Evolutionary conservation across 2,329 filamentous ascomycete species (phyloP).

Genomic region (Ophiostoma perfectum): DNA sequence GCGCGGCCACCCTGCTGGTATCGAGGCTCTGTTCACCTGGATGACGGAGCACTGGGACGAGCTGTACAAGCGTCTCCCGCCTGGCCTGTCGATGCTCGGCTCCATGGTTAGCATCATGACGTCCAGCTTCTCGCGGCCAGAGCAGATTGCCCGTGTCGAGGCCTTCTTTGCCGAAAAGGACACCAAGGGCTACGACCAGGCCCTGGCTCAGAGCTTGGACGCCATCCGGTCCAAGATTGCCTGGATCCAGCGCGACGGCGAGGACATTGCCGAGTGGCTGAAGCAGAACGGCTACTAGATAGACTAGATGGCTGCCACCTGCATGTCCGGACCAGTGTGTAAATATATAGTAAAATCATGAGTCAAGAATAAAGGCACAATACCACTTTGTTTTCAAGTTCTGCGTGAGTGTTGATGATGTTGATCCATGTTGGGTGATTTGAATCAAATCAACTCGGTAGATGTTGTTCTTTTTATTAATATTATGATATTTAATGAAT

Average conservation of each 20-base stretch:
- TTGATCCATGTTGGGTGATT: too few species aligned
- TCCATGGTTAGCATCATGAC: conserved; percentile 78
- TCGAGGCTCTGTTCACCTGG: conserved; percentile 76
- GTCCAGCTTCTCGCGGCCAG: conserved; percentile 68
- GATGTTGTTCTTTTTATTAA: too few species aligned
- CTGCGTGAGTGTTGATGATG: not conserved
- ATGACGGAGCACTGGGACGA: conserved; percentile 84
- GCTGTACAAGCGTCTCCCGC: conserved; percentile 73
- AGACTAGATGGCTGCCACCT: not conserved
- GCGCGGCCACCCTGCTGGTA: conserved; percentile 69
- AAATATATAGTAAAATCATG: not conserved
- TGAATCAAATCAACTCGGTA: too few species aligned
- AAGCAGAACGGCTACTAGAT: conserved; percentile 34
- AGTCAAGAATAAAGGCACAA: not conserved
- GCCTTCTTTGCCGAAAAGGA: conserved; percentile 76
- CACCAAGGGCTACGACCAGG: conserved; percentile 79
- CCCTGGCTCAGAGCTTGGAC: conserved; percentile 84
- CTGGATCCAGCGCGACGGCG: conserved; percentile 71
- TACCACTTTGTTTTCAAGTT: not conserved
- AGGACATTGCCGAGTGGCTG: conserved; percentile 55
- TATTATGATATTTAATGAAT: too few species aligned
- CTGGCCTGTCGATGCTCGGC: conserved; percentile 80
- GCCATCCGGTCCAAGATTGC: conserved; percentile 76
- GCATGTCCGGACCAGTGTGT: not conserved
- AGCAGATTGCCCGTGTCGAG: conserved; percentile 71